Base-by-base conservation (phyloP, 2,329 filamentous ascomycete species). In the Dothidotthia symphoricarpi region DNA sequence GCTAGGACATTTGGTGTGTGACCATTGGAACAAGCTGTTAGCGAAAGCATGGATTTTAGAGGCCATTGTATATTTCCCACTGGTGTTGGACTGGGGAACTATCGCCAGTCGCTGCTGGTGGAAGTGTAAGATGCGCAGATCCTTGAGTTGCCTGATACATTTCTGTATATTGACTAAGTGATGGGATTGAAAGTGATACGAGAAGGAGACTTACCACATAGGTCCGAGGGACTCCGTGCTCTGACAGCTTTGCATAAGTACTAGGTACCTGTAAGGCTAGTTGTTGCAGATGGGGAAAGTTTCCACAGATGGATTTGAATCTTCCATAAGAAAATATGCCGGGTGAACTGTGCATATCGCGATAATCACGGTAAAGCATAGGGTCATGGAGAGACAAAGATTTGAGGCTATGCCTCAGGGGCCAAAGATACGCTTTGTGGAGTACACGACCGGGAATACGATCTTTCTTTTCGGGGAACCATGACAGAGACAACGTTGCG, bases 71-170 rank as follows among this genome's bases (percentile, higher is more conserved):
- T 30, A 10, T n/a, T 15, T 12, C 4, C 11, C 6, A 12, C 27
- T 13, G 15, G 7, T 11, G 19, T n/a, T 6, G 16, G 27, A 12
- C 10, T n/a, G 13, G 17, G 26, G 17, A n/a, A 31, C 13, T 3
- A 3, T 9, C 2, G 17, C 29, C 11, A 25, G 10, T 14, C 19
- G 16, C 4, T 36, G 16, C 24, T 41, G 28, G 3, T 44, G 36
- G 17, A 41, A 31, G 3, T 44, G 44, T 5, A 47, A 15, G 10
- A 41, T 31, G 10, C 24, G 31, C 19, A 47, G 16, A 17, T 39
- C 28, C 24, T 39, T 38, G 4, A 39, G 37, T 9, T 16, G n/a
- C 24, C 12, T 13, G 25, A 47, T 37, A 8, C 31, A 34, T 13
- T 24, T 34, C 37, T 44, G 14, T 13, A 13, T 3, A 3, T 28